These are phyloP conservation scores for Luzula sylvatica DNA, from an alignment of 176 grass and related monocot genomes.

Conservation along the genomic window DNA sequence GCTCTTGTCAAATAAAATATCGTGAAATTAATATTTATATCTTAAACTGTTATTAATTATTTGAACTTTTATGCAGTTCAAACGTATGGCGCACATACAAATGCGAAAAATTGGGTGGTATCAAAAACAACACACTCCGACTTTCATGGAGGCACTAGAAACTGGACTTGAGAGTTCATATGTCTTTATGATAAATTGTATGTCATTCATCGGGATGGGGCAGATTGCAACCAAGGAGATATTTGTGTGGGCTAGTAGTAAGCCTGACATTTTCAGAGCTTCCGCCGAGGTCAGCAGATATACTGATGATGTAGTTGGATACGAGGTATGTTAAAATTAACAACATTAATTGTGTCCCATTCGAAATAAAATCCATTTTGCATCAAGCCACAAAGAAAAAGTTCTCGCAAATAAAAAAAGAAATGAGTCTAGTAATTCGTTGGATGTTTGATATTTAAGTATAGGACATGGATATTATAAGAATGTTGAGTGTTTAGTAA, in stretches of 20 bases:
- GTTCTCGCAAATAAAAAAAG: too few species aligned
- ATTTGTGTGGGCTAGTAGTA: slow-evolving; percentile 21
- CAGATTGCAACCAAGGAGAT: slow-evolving; percentile 22
- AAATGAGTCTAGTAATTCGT: too few species aligned
- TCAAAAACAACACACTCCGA: neutral
- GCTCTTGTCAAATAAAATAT: neutral
- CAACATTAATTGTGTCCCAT: too few species aligned
- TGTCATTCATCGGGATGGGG: slow-evolving; percentile 24
- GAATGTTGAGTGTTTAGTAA: too few species aligned
- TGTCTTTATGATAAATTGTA: neutral
- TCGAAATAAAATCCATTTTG: too few species aligned
- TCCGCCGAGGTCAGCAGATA: neutral
- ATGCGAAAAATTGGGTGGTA: slow-evolving; percentile 25
- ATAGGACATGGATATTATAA: too few species aligned
- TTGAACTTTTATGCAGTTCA: slow-evolving; percentile 9
- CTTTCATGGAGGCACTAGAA: slow-evolving; percentile 11
- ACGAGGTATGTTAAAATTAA: too few species aligned
- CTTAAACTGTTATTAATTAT: neutral
- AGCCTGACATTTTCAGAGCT: neutral
- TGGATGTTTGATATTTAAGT: too few species aligned
- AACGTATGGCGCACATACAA: neutral
- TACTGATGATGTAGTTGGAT: slow-evolving; percentile 20
- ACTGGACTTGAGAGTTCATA: neutral
- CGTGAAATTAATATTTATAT: neutral
- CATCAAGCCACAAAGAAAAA: too few species aligned